These are phyloP conservation scores for Fraxinus cuspidata DNA, from an alignment of 257 asterid genomes.

Conservation along the genomic window DNA sequence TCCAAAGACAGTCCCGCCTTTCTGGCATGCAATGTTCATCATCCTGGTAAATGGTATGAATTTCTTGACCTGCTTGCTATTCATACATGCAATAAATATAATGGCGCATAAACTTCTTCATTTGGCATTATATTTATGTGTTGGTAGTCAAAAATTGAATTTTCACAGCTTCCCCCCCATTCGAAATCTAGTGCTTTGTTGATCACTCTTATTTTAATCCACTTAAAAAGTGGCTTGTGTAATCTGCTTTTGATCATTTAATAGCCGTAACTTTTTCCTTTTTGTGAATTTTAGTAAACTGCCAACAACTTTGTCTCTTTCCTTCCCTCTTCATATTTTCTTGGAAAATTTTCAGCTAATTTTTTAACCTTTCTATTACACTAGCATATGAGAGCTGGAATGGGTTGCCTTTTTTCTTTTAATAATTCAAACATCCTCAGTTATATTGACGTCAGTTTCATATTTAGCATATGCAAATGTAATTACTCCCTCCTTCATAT, in stretches of 20 bases:
- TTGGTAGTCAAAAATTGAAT: neutral
- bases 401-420: neutral
- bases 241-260: slow-evolving; percentile 12
- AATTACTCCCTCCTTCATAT: neutral
- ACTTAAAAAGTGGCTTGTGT: slow-evolving; percentile 9
- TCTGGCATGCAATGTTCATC: slow-evolving; percentile 85
- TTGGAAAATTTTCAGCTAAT: neutral
- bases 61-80: slow-evolving; percentile 22
- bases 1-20: slow-evolving; percentile 81
- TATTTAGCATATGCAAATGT: neutral
- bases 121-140: neutral
- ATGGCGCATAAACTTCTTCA: neutral
- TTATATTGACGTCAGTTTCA: neutral
- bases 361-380: neutral
- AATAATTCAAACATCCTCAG: neutral
- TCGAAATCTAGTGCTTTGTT: neutral
- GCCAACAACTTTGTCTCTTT: neutral
- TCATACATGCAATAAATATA: slow-evolving; percentile 1
- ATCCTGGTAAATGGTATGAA: slow-evolving; percentile 76
- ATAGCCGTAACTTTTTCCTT: neutral
- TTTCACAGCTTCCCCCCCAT: neutral
- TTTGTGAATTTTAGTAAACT: neutral
- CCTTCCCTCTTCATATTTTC: neutral
- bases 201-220: neutral
- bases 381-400: neutral